A percentile compares a stretch with the other conserved stretches of the same genome.
phyloP scores from a whole-genome alignment of 148 eudicot genomes.

The Silene latifolia region DNA sequence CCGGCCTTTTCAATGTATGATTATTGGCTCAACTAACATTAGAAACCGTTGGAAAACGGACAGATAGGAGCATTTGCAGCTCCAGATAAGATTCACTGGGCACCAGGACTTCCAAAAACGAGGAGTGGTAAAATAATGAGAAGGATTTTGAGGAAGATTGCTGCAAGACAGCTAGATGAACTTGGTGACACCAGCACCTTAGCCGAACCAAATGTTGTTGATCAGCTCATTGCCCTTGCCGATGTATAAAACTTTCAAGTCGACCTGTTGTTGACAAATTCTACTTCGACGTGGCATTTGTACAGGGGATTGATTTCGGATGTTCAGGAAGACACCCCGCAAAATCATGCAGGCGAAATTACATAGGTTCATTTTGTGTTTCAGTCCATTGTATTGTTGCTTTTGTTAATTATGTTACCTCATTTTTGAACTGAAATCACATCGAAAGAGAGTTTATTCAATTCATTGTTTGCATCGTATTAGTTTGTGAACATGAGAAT shows the following conservation, averaged over 20 bases:
- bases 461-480: background rate
- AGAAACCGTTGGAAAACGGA: slow-evolving; percentile 2
- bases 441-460: background rate
- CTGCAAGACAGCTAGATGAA: slow-evolving; percentile 81
- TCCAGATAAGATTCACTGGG: slow-evolving; percentile 95
- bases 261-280: background rate
- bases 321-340: background rate
- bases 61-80: slow-evolving; percentile 99
- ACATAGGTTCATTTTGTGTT: background rate
- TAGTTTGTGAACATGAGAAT: slow-evolving; percentile 6
- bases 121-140: slow-evolving; percentile 99
- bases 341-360: background rate
- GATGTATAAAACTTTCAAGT: slow-evolving; percentile 31
- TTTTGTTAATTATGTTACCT: background rate
- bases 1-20: background rate
- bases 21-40: background rate
- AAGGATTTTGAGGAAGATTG: slow-evolving; percentile 90
- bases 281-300: background rate
- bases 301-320: background rate
- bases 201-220: slow-evolving; percentile 88
- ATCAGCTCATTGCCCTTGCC: slow-evolving; percentile 75
- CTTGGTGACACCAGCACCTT: slow-evolving; percentile 98
- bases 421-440: background rate
- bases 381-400: background rate
- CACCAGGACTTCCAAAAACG: slow-evolving; percentile 97